Evolutionary conservation across 306 rosid genomes (phyloP).

Genomic region (Cicer yamashitae): DNA sequence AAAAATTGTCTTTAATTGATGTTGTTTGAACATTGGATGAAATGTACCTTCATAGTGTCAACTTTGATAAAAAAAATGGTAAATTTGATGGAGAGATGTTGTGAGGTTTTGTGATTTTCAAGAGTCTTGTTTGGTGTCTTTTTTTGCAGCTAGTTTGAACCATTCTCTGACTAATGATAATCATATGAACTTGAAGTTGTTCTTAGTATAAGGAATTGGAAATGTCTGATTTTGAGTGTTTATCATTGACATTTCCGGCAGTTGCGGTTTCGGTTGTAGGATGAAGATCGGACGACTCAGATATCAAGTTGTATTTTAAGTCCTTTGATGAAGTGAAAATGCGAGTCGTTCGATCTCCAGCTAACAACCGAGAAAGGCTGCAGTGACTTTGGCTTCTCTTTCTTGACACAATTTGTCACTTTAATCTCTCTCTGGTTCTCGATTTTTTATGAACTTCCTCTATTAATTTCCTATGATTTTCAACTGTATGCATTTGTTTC

Average conservation of each 20-base stretch:
- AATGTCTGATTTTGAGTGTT: neutral
- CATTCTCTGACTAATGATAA: slow-evolving; percentile 10
- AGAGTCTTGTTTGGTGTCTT: slow-evolving; percentile 25
- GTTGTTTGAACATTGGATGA: slow-evolving; percentile 37
- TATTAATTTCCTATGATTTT: slow-evolving; percentile 23
- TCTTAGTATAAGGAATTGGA: neutral
- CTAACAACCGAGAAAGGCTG: neutral
- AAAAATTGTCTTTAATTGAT: slow-evolving; percentile 17
- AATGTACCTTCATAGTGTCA: slow-evolving; percentile 36
- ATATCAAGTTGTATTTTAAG: neutral
- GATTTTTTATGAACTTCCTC: neutral
- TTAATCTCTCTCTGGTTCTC: slow-evolving; percentile 11
- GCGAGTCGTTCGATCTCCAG: neutral
- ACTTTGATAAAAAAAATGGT: neutral
- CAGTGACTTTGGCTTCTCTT: neutral
- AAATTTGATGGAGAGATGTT: slow-evolving; percentile 26
- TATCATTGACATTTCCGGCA: neutral
- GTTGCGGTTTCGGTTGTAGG: neutral
- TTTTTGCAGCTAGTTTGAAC: slow-evolving; percentile 19
- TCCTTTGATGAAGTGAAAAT: neutral
- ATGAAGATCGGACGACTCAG: neutral
- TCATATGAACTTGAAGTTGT: slow-evolving; percentile 31
- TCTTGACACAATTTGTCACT: slow-evolving; percentile 1
- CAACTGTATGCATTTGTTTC: slow-evolving; percentile 36
- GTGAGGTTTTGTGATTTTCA: slow-evolving; percentile 29